These are phyloP conservation scores for Arctium minus DNA, from an alignment of 129 eudicot species.

Conservation along the genomic window DNA sequence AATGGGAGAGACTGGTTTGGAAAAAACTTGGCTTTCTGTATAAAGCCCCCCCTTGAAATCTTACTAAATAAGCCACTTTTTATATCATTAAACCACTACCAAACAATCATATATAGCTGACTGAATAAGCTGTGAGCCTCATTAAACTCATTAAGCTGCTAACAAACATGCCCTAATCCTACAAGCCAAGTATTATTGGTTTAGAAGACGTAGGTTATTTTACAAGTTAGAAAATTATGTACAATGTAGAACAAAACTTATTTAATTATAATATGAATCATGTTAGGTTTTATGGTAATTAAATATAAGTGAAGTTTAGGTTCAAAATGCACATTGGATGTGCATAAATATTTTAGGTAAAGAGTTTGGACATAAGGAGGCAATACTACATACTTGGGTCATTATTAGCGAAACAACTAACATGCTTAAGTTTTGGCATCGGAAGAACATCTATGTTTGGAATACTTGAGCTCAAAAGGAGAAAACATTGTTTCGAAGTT, in stretches of 20 bases:
- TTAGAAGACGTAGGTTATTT: background rate
- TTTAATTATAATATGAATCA: background rate
- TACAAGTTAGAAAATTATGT: background rate
- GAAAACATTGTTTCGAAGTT: background rate
- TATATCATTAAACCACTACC: too few relatives aligned
- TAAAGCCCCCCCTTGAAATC: too few relatives aligned
- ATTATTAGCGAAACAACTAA: background rate
- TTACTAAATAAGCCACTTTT: too few relatives aligned
- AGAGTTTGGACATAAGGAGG: constrained; percentile 2
- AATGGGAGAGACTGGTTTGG: too few relatives aligned
- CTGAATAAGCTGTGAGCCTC: too few relatives aligned
- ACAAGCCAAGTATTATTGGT: background rate
- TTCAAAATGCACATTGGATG: background rate
- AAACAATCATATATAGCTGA: too few relatives aligned
- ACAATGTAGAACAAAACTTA: background rate
- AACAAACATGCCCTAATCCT: background rate
- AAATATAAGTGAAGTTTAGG: background rate
- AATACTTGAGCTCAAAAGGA: background rate
- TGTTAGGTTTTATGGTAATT: background rate
- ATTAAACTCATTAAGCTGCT: too few relatives aligned
- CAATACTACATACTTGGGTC: background rate
- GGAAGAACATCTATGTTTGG: background rate
- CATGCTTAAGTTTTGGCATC: constrained; percentile 5
- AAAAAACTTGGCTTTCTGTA: too few relatives aligned
- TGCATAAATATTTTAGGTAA: background rate